phyloP scores from a whole-genome alignment of 352 stramenopile species.

The Pythium insidiosum region DNA sequence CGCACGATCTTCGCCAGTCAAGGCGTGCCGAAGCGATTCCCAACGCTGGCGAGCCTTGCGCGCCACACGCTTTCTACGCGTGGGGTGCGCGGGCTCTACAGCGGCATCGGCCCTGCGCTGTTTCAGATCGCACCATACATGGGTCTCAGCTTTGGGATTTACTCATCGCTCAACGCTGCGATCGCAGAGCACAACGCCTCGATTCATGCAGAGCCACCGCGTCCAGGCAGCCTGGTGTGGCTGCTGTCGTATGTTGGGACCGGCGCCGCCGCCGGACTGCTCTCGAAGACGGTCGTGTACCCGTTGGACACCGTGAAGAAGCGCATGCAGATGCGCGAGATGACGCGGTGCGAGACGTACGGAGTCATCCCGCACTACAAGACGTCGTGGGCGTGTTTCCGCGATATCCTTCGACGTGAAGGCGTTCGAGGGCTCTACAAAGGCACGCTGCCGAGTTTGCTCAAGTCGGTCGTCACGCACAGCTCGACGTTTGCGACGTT shows the following conservation, averaged over 20 bases:
- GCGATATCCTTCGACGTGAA: slow-evolving; percentile 51
- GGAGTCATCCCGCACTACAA: slow-evolving; percentile 61
- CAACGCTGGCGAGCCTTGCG: slow-evolving; percentile 72
- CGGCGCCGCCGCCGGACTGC: slow-evolving; percentile 82
- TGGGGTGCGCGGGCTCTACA: slow-evolving; percentile 86
- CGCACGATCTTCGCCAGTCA: slow-evolving; percentile 91
- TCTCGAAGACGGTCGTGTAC: slow-evolving; percentile 92
- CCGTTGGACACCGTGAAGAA: slow-evolving; percentile 96
- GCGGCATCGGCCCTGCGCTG: slow-evolving; percentile 76
- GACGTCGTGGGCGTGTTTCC: slow-evolving; percentile 49
- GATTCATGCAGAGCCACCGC: too few relatives aligned
- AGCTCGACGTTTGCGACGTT: slow-evolving; percentile 77
- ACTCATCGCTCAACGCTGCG: slow-evolving; percentile 53
- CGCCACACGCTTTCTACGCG: slow-evolving; percentile 58
- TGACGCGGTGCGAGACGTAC: slow-evolving; percentile 50
- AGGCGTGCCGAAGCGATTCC: slow-evolving; percentile 76
- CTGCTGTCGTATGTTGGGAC: slow-evolving; percentile 56
- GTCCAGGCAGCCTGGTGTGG: slow-evolving; percentile 14
- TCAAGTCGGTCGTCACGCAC: slow-evolving; percentile 75
- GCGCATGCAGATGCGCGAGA: slow-evolving; percentile 87
- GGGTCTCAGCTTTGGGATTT: slow-evolving; percentile 93
- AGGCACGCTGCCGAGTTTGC: slow-evolving; percentile 61
- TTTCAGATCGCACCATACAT: slow-evolving; percentile 95
- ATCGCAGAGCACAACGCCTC: slow-evolving; percentile 14
- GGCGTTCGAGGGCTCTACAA: slow-evolving; percentile 73